phyloP scores from a whole-genome alignment of 805 yeast genomes.

The Kockiozyma suomiensis region DNA sequence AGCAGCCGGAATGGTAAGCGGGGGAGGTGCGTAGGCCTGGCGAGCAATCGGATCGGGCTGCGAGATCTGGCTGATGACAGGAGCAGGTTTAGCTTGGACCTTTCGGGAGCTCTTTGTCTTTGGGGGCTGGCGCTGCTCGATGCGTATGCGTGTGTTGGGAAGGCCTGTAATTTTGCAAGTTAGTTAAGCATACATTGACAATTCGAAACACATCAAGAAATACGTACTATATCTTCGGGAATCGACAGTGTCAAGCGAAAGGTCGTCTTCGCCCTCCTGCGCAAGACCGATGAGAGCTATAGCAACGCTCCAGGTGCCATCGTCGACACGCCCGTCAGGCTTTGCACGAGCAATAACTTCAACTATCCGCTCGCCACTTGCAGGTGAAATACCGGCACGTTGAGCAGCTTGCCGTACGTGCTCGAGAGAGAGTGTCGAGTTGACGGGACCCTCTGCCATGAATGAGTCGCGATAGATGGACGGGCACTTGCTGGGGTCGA shows the following conservation, averaged over 20 bases:
- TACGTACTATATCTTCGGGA: slow-evolving; percentile 29
- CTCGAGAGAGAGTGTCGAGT: slow-evolving; percentile 27
- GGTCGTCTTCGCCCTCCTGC: slow-evolving; percentile 40
- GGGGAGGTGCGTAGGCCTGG: slow-evolving; percentile 10
- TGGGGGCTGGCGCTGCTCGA: slow-evolving; percentile 5
- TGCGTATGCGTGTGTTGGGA: slow-evolving; percentile 17
- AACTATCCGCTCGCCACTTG: slow-evolving; percentile 22
- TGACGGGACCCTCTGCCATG: slow-evolving; percentile 33
- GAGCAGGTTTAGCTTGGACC: slow-evolving; percentile 4
- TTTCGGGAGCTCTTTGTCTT: slow-evolving; percentile 1
- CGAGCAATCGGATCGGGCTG: slow-evolving; percentile 2
- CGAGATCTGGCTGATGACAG: not conserved
- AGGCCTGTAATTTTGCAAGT: slow-evolving; percentile 8
- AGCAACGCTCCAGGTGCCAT: slow-evolving; percentile 41
- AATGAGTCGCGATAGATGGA: slow-evolving; percentile 31
- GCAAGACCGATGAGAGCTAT: slow-evolving; percentile 43
- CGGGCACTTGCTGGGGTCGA: slow-evolving; percentile 29
- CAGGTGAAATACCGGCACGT: slow-evolving; percentile 30
- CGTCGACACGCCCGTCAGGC: slow-evolving; percentile 35
- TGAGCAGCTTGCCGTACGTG: slow-evolving; percentile 28
- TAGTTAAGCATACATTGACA: not conserved
- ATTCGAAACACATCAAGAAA: no score
- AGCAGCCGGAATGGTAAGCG: not conserved
- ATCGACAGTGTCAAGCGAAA: slow-evolving; percentile 39
- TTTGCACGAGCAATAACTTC: slow-evolving; percentile 27